phyloP scores from a whole-genome alignment of 371 early-diverging fungal genomes.

The Phascolomyces articulosus region DNA sequence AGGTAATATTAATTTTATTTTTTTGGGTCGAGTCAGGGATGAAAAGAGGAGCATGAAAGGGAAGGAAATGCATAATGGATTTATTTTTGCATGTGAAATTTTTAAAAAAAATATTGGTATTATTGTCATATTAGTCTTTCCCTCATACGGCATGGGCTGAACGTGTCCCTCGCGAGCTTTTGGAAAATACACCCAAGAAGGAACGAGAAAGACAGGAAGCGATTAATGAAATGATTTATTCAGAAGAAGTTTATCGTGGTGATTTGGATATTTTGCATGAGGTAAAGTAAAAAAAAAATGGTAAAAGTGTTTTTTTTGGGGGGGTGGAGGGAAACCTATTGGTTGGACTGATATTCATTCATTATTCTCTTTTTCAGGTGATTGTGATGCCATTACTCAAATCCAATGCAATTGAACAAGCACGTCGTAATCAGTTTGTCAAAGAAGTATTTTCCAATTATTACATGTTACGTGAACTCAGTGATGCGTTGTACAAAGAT shows the following conservation, averaged over 20 bases:
- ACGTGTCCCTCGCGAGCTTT: slow-evolving; percentile 70
- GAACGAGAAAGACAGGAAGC: slow-evolving; percentile 93
- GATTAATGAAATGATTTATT: slow-evolving; percentile 91
- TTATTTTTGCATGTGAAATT: too few species aligned
- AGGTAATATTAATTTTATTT: slow-evolving; percentile 2
- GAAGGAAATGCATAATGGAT: too few species aligned
- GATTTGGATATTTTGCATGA: slow-evolving; percentile 58
- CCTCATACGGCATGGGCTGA: slow-evolving; percentile 65
- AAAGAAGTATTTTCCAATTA: slow-evolving; percentile 84
- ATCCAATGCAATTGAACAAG: slow-evolving; percentile 51
- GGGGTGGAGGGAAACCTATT: too few species aligned
- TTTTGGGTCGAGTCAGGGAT: too few species aligned
- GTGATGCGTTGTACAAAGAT: slow-evolving; percentile 71
- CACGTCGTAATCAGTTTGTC: slow-evolving; percentile 68
- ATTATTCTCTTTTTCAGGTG: slow-evolving; percentile 18
- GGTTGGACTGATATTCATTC: too few species aligned
- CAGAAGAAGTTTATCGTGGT: slow-evolving; percentile 86
- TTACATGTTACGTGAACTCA: slow-evolving; percentile 72
- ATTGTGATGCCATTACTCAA: slow-evolving; percentile 31
- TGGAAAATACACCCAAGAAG: slow-evolving; percentile 66
- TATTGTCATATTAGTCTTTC: slow-evolving; percentile 22
- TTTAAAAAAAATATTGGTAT: too few species aligned
- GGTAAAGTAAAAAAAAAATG: not conserved
- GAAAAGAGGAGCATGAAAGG: too few species aligned
- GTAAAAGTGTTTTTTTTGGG: not conserved